Conservation (phyloP, 306 rosid genomes). For the Biancaea sappan region DNA sequence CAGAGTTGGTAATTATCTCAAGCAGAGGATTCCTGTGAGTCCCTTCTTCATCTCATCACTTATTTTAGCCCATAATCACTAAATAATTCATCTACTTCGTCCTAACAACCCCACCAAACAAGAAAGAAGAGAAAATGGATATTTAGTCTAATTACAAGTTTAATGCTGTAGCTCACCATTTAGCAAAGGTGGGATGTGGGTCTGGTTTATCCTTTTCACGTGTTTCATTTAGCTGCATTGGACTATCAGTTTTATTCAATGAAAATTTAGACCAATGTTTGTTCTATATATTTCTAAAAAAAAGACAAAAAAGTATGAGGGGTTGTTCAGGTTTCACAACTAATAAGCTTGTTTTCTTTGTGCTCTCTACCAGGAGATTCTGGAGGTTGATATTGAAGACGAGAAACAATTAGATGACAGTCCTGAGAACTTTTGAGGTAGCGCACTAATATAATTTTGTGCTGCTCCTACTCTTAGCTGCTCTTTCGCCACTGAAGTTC, state of each 20-base stretch:
- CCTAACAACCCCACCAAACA: neutral
- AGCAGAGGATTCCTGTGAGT: constrained; percentile 89
- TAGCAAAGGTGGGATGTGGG: too few relatives aligned
- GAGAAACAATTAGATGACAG: constrained; percentile 97
- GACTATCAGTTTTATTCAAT: too few relatives aligned
- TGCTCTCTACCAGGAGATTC: constrained; percentile 64
- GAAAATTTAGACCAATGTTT: too few relatives aligned
- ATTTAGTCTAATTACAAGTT: neutral
- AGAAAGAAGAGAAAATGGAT: neutral
- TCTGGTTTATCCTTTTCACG: too few relatives aligned
- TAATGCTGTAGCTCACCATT: too few relatives aligned
- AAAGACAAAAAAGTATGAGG: too few relatives aligned
- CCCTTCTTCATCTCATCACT: neutral
- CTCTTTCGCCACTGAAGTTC: neutral
- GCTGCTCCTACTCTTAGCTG: neutral
- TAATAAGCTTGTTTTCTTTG: constrained; percentile 20
- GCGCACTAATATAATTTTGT: neutral
- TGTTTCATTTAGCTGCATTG: too few relatives aligned
- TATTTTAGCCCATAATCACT: neutral
- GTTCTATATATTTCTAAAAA: too few relatives aligned
- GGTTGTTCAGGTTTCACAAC: neutral
- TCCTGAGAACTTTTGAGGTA: constrained; percentile 72
- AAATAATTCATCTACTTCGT: neutral
- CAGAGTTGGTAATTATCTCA: constrained; percentile 75
- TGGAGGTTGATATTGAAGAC: constrained; percentile 91